phyloP scores from a whole-genome alignment of 2,329 filamentous ascomycete genomes.

The Ceratocystis variospora region DNA sequence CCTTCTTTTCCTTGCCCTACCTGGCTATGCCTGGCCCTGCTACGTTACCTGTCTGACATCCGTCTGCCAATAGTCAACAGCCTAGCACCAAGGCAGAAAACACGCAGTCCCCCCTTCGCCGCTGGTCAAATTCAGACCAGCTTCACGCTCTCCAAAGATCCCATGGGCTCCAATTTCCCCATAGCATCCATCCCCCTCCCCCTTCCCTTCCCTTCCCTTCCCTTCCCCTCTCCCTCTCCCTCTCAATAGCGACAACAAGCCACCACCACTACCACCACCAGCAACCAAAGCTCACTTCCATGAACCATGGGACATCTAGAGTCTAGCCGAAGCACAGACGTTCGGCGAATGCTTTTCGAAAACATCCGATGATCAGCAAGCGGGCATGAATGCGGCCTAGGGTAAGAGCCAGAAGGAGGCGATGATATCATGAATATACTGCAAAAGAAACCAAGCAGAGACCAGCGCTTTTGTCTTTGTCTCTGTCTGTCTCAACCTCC shows the following conservation, averaged over 20 bases:
- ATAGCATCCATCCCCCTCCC: not conserved
- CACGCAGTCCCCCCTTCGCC: not conserved
- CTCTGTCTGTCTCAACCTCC: not conserved
- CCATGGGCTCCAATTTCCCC: not conserved
- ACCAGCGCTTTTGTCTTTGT: not conserved
- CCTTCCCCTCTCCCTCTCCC: too few species aligned
- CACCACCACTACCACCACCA: too few species aligned
- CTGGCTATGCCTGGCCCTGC: not conserved
- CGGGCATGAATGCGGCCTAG: not conserved
- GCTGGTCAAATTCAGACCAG: not conserved
- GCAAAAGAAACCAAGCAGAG: not conserved
- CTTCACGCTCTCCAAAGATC: not conserved
- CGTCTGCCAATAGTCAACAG: not conserved
- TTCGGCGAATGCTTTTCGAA: not conserved
- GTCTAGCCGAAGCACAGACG: not conserved
- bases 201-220: too few species aligned
- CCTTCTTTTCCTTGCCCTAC: not conserved
- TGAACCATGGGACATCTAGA: not conserved
- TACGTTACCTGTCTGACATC: not conserved
- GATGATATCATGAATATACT: not conserved
- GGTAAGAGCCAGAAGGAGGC: not conserved
- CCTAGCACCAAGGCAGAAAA: not conserved
- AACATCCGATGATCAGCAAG: constrained; percentile 1
- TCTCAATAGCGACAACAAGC: not conserved
- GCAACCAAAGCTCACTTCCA: not conserved